Conservation (phyloP, 2,329 filamentous ascomycete genomes). For the Aureobasidium melanogenum region DNA sequence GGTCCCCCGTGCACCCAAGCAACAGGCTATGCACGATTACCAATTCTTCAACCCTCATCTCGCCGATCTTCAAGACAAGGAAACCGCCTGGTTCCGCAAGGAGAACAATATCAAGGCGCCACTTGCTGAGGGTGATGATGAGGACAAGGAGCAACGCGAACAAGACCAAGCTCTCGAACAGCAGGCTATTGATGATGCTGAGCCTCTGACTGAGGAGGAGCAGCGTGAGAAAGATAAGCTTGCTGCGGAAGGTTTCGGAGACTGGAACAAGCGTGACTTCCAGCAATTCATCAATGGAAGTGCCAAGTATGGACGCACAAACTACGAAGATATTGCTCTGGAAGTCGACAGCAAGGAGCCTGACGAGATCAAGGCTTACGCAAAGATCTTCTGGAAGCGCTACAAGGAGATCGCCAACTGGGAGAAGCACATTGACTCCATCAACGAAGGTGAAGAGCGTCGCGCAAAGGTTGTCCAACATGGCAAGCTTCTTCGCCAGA, state of each 20-base stretch:
- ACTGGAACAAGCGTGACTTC: constrained; percentile 97
- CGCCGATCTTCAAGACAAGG: constrained; percentile 84
- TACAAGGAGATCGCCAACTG: constrained; percentile 87
- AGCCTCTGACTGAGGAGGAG: constrained; percentile 80
- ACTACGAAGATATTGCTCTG: constrained; percentile 74
- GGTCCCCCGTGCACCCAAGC: constrained; percentile 89
- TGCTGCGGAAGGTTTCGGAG: constrained; percentile 75
- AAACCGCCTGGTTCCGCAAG: constrained; percentile 92
- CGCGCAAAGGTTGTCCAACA: constrained; percentile 84
- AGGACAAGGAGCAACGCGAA: constrained; percentile 76
- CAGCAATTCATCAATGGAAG: constrained; percentile 96
- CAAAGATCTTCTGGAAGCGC: constrained; percentile 92
- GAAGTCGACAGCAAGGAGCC: constrained; percentile 87
- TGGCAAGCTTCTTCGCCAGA: constrained; percentile 85
- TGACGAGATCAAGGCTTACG: constrained; percentile 80
- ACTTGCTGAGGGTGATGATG: constrained; percentile 77
- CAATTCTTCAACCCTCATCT: constrained; percentile 88
- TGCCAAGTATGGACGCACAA: constrained; percentile 79
- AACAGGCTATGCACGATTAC: constrained; percentile 86
- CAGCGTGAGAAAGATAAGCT: constrained; percentile 76
- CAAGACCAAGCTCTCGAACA: constrained; percentile 83
- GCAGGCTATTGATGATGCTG: constrained; percentile 85
- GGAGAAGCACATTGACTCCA: constrained; percentile 76
- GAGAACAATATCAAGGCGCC: constrained; percentile 94
- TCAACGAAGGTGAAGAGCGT: constrained; percentile 88